Percentiles rank a stretch among this genome's conserved stretches.
These are phyloP conservation scores for Coprinopsis sp. DNA, from an alignment of 768 basidiomycete genomes.

Conservation along the genomic window DNA sequence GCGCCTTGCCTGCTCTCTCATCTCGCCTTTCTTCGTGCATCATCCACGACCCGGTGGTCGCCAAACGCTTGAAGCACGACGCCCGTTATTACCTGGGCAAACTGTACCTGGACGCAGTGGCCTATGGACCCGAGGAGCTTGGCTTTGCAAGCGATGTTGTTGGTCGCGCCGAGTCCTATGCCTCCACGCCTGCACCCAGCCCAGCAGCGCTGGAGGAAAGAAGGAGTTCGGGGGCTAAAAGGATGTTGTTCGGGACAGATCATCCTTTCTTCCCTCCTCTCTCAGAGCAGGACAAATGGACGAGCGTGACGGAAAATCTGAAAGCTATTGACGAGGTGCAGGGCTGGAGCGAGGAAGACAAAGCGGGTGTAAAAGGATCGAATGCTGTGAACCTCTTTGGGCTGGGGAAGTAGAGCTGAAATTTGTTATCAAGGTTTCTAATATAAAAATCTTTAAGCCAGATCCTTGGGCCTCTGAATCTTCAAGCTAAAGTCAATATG, in stretches of 20 bases:
- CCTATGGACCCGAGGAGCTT: constrained; percentile 83
- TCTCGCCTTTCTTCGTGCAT: constrained; percentile 84
- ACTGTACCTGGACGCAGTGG: constrained; percentile 83
- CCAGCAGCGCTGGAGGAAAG: constrained; percentile 16
- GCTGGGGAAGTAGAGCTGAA: constrained; percentile 26
- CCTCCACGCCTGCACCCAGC: constrained; percentile 23
- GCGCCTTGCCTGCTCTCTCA: constrained; percentile 77
- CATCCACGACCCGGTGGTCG: constrained; percentile 77
- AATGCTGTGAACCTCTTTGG: constrained; percentile 72
- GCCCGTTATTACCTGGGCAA: constrained; percentile 79
- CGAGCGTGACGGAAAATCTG: constrained; percentile 80
- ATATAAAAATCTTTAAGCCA: constrained; percentile 7
- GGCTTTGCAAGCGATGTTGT: constrained; percentile 71
- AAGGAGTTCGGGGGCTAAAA: constrained; percentile 46
- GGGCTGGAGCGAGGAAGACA: constrained; percentile 57
- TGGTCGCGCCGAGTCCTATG: constrained; percentile 51
- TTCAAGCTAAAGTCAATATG: constrained; percentile 98
- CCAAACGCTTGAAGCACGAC: constrained; percentile 71
- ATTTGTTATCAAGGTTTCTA: neutral
- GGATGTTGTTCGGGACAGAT: constrained; percentile 81
- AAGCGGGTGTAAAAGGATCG: constrained; percentile 59
- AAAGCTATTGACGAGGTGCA: constrained; percentile 68
- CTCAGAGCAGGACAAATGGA: constrained; percentile 64
- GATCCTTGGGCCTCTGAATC: constrained; percentile 62
- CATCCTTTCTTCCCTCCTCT: constrained; percentile 91